Conservation (phyloP, 768 basidiomycete species). For the Xanthoconium stramineum region DNA sequence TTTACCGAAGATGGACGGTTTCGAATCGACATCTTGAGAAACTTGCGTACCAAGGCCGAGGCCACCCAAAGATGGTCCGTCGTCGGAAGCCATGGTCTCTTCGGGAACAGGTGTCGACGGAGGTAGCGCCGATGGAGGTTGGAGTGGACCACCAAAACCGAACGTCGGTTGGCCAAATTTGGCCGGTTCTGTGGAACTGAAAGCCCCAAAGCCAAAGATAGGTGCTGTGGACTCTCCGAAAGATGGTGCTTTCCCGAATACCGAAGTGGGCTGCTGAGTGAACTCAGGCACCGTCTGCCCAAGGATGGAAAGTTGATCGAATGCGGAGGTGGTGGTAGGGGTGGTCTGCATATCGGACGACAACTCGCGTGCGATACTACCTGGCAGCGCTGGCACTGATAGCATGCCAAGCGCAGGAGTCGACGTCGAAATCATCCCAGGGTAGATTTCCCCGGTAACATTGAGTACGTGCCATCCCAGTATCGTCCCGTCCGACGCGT, state of each 20-base stretch:
- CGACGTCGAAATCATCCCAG: constrained; percentile 44
- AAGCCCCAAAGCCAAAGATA: constrained; percentile 32
- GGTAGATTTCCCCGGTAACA: constrained; percentile 49
- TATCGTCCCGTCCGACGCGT: constrained; percentile 75
- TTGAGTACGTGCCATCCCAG: constrained; percentile 71
- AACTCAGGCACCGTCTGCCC: constrained; percentile 16
- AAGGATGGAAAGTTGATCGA: constrained; percentile 32
- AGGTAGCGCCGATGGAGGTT: background rate
- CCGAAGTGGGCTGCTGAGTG: constrained; percentile 18
- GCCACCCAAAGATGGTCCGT: constrained; percentile 29
- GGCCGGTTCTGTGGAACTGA: constrained; percentile 28
- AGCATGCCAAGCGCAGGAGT: constrained; percentile 1
- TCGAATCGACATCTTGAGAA: constrained; percentile 25
- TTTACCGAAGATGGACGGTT: constrained; percentile 34
- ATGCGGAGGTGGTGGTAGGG: constrained; percentile 22
- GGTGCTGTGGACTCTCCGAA: constrained; percentile 18
- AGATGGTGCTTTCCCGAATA: constrained; percentile 23
- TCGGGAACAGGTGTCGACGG: constrained; percentile 16
- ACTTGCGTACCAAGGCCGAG: constrained; percentile 29
- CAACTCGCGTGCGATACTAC: constrained; percentile 25
- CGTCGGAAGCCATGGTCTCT: constrained; percentile 34
- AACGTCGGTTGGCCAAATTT: constrained; percentile 34
- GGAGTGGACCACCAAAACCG: constrained; percentile 13
- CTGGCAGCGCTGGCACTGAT: constrained; percentile 15
- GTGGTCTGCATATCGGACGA: constrained; percentile 32